Percentiles rank a stretch among this genome's conserved stretches.
phyloP scores from a whole-genome alignment of 805 yeast genomes.

The Starmerella apis region DNA sequence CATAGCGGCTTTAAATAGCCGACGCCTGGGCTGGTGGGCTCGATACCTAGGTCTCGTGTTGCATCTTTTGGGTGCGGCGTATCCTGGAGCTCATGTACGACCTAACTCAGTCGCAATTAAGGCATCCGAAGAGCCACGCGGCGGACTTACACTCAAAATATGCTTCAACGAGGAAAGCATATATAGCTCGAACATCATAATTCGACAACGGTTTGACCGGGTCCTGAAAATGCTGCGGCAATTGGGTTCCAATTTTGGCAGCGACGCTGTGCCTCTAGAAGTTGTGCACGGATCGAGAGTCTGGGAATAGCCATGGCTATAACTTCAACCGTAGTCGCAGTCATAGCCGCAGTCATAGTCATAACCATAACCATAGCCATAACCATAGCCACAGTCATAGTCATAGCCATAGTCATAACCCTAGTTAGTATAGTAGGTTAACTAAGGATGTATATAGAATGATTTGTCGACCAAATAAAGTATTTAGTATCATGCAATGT shows the following conservation, averaged over 20 bases:
- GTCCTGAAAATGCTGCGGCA: conserved; percentile 1
- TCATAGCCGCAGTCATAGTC: too few species aligned
- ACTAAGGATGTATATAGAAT: too few species aligned
- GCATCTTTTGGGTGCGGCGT: conserved; percentile 71
- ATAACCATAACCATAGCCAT: too few species aligned
- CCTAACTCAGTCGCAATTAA: conserved; percentile 31
- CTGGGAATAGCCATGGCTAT: neutral
- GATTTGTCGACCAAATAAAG: too few species aligned
- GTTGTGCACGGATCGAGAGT: conserved; percentile 4
- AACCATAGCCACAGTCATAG: too few species aligned
- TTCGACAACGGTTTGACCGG: conserved; percentile 4
- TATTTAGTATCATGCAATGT: too few species aligned
- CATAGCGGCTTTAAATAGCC: conserved; percentile 19
- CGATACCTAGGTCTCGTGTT: conserved; percentile 59
- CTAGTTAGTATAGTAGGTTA: too few species aligned
- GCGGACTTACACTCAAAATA: conserved; percentile 24
- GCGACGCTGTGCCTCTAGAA: conserved; percentile 7
- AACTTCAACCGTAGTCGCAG: too few species aligned
- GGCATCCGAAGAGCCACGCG: conserved; percentile 11
- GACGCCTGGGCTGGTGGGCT: conserved; percentile 54
- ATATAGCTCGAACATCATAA: conserved; percentile 5
- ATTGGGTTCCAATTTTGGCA: neutral
- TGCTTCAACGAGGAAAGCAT: conserved; percentile 13
- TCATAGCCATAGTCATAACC: too few species aligned
- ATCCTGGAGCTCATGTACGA: conserved; percentile 69